phyloP scores from a whole-genome alignment of 2,329 filamentous ascomycete genomes.

The Beauveria bassiana region DNA sequence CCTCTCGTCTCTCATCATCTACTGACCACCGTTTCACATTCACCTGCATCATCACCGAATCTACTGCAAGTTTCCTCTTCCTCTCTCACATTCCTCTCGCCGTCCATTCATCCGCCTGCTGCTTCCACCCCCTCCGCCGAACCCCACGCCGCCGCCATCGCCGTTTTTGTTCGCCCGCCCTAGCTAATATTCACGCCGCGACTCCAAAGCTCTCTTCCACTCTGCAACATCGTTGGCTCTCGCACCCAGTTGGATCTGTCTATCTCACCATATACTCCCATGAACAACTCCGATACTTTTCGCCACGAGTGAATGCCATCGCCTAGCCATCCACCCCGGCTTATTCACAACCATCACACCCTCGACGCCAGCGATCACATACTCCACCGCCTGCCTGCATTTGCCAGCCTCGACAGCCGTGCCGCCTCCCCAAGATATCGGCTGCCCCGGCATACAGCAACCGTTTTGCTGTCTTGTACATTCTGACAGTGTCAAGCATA shows the following conservation, averaged over 20 bases:
- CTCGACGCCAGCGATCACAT: neutral
- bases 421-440: neutral
- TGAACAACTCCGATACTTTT: too few species aligned
- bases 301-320: too few species aligned
- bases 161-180: slow-evolving; percentile 6
- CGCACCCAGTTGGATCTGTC: neutral
- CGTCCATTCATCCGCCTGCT: neutral
- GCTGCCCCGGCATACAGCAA: neutral
- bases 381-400: slow-evolving; percentile 2
- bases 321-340: neutral
- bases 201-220: neutral
- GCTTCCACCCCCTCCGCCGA: neutral
- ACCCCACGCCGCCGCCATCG: slow-evolving; percentile 8
- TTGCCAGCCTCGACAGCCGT: neutral
- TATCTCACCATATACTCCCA: neutral
- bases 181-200: neutral
- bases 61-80: neutral
- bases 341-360: neutral
- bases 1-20: too few species aligned
- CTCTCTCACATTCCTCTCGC: neutral
- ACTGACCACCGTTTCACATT: too few species aligned
- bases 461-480: neutral
- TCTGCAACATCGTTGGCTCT: neutral
- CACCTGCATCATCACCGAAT: too few species aligned
- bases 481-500: neutral